phyloP scores from a whole-genome alignment of 2,329 filamentous ascomycete genomes.

The Diaporthe sp. region DNA sequence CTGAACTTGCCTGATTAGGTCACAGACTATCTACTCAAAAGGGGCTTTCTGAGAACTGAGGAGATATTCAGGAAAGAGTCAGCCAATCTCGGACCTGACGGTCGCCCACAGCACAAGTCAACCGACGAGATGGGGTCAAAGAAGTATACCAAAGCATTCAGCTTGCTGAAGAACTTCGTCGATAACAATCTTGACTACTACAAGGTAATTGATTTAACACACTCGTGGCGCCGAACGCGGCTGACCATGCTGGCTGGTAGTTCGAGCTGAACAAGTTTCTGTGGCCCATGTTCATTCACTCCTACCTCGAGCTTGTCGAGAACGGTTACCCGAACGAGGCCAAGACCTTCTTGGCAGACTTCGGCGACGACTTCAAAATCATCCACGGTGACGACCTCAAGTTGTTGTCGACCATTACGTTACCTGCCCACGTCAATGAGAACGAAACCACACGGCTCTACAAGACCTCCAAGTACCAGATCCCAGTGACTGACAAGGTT shows the following conservation, averaged over 20 bases:
- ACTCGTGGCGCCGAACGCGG: too few species aligned
- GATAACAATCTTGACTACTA: conserved; percentile 95
- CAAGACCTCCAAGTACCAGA: conserved; percentile 86
- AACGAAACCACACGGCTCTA: conserved; percentile 87
- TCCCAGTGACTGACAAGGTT: conserved; percentile 81
- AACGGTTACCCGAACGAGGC: conserved; percentile 81
- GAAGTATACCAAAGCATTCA: conserved; percentile 83
- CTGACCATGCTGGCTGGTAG: conserved; percentile 57
- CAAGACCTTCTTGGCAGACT: conserved; percentile 78
- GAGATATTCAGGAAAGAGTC: conserved; percentile 94
- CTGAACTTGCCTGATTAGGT: conserved; percentile 61
- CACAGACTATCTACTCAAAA: conserved; percentile 95
- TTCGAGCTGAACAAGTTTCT: conserved; percentile 89
- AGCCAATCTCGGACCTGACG: conserved; percentile 84
- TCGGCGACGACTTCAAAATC: conserved; percentile 78
- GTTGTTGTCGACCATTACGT: conserved; percentile 78
- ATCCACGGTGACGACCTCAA: conserved; percentile 87
- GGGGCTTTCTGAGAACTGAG: conserved; percentile 93
- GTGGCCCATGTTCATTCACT: conserved; percentile 96
- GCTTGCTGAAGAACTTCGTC: conserved; percentile 83
- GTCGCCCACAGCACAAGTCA: conserved; percentile 76
- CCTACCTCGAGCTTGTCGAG: conserved; percentile 83
- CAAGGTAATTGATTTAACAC: conserved; percentile 70
- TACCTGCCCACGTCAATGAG: conserved; percentile 83
- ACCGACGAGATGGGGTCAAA: conserved; percentile 80